Conservation (phyloP, 2,329 filamentous ascomycete genomes). For the Coniochaeta hoffmannii region DNA sequence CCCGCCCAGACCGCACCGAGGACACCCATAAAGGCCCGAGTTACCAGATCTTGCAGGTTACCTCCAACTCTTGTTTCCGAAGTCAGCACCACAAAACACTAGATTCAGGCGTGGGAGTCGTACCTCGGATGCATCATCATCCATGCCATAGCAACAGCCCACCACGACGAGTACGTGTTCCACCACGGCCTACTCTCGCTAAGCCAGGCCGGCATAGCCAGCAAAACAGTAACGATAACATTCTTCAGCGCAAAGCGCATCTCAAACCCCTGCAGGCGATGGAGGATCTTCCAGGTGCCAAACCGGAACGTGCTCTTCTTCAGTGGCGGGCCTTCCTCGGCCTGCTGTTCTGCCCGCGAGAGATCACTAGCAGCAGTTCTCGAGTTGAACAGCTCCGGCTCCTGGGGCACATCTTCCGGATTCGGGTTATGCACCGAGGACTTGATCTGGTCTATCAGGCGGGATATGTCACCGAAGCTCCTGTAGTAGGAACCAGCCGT, state of each 20-base stretch:
- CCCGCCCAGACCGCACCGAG: constrained; percentile 49
- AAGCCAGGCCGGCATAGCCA: constrained; percentile 49
- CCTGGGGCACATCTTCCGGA: constrained; percentile 7
- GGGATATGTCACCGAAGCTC: constrained; percentile 36
- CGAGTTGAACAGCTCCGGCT: constrained; percentile 14
- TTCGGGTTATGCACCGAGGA: constrained; percentile 27
- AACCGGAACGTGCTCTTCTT: constrained; percentile 34
- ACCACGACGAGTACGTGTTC: constrained; percentile 49
- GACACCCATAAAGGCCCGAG: constrained; percentile 38
- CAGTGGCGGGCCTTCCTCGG: constrained; percentile 18
- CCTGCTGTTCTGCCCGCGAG: constrained; percentile 24
- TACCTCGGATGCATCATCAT: constrained; percentile 44
- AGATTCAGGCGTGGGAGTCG: background rate
- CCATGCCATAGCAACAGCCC: constrained; percentile 51
- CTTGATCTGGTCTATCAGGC: constrained; percentile 34
- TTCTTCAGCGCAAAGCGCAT: constrained; percentile 51
- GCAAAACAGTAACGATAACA: constrained; percentile 38
- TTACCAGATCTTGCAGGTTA: constrained; percentile 50
- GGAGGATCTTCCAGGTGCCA: constrained; percentile 39
- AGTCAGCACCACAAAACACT: background rate
- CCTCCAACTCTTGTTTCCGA: constrained; percentile 38
- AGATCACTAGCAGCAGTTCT: background rate
- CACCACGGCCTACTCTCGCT: constrained; percentile 39
- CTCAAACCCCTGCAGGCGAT: constrained; percentile 50
- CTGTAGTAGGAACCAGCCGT: constrained; percentile 42